Percentiles rank a stretch among this genome's conserved stretches.
phyloP scores from a whole-genome alignment of 176 grass and related monocot species.

The Coix lacrymajobi region DNA sequence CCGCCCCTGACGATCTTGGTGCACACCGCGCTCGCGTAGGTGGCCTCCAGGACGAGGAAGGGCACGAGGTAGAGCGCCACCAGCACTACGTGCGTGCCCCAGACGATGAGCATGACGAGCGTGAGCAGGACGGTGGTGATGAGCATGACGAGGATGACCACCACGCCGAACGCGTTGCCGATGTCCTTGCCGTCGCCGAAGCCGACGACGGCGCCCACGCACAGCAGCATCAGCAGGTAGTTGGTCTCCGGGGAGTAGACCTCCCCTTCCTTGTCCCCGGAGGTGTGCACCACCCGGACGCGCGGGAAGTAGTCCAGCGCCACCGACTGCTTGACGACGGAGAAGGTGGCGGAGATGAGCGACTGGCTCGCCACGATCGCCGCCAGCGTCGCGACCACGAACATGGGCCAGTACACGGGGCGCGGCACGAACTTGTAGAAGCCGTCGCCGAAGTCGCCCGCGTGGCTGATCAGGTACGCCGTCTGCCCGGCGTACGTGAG shows the following conservation, averaged over 20 bases:
- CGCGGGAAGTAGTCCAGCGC: constrained; percentile 72
- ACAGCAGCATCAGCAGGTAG: constrained; percentile 79
- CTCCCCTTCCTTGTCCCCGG: constrained; percentile 69
- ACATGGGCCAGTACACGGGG: constrained; percentile 88
- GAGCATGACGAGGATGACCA: constrained; percentile 85
- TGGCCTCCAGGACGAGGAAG: constrained; percentile 59
- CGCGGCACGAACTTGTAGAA: constrained; percentile 75
- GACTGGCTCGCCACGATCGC: constrained; percentile 88
- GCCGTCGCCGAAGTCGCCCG: constrained; percentile 57
- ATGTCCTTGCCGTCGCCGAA: constrained; percentile 77
- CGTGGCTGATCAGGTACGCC: constrained; percentile 69
- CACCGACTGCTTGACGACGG: constrained; percentile 84
- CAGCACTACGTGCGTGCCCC: constrained; percentile 42
- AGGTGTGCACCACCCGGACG: constrained; percentile 87
- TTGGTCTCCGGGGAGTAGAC: constrained; percentile 89
- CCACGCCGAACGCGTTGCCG: constrained; percentile 83
- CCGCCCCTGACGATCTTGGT: constrained; percentile 71
- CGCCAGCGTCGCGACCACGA: constrained; percentile 61
- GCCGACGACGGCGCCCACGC: constrained; percentile 60
- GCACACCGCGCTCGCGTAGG: constrained; percentile 59
- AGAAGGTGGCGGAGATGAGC: constrained; percentile 83
- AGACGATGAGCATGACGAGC: constrained; percentile 77
- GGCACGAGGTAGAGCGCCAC: constrained; percentile 41
- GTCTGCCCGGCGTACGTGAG: constrained; percentile 89
- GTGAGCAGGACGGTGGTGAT: constrained; percentile 80